Evolutionary conservation across 2,329 filamentous ascomycete species (phyloP), one percentile per base, ranked within the genome.

Genomic region (Zalaria sp.): DNA sequence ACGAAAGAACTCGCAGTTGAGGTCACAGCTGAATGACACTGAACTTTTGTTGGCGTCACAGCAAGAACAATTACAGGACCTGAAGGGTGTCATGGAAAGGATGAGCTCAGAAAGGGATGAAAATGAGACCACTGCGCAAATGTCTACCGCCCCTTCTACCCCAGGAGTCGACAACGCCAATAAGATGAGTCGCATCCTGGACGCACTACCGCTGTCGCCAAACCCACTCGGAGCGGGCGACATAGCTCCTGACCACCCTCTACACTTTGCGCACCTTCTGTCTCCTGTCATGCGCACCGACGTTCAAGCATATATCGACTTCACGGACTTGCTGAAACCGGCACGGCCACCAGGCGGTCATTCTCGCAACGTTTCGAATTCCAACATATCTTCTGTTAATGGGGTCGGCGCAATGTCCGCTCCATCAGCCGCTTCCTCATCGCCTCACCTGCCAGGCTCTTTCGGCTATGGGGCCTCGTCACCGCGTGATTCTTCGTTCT

Each of bases 41-140:
- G 87, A 96, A 61, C 72, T 75, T 25, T 72, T 98, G 11, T 73
- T 98, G 46, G 79, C 78, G 44, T 94, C 85, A 1, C 86, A 96
- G 53, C 88, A 94, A 57, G 88, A 96, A 59, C 91, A 98, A 59
- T 69, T 98, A 3, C 73, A 82, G 2, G 84, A 96, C 60, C 75
- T 98, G 48, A 98, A 98, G 63, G 71, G 75, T 18, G 86, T 95
- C 48, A 85, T 98, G 78, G 87, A 94, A 62, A 79, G 81, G 52
- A 84, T 95, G 77, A 75, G 72, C 25, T 69, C 75, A 8, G 77
- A 85, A 50, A 73, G 72, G 46, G 83, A 91, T 50, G 83, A 93
- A 50, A 71, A 75, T 49, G 73, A 79, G 39, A 72, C 77, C n/a
- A 34, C 38, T 5, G 45, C 51, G 35, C 83, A 84, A 6, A 59